Conservation (phyloP, 345 rosid species). For the Gossypium raimondii region DNA sequence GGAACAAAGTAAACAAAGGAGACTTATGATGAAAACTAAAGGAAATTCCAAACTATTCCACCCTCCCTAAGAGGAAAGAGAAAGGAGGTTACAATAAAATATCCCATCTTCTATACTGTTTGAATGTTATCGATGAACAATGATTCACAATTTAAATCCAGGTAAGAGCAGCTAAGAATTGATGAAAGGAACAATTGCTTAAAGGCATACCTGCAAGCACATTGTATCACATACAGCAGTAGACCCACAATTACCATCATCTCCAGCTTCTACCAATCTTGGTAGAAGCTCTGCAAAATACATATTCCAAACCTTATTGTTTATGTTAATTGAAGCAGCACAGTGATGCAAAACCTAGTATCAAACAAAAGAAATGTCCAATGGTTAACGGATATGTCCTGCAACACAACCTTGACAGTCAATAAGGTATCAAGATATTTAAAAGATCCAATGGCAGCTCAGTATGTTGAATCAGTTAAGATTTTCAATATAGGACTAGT, state of each 20-base stretch:
- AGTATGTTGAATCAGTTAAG: neutral
- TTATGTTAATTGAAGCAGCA: constrained; percentile 56
- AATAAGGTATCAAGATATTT: constrained; percentile 5
- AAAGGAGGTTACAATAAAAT: neutral
- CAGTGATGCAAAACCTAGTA: constrained; percentile 53
- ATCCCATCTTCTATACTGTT: neutral
- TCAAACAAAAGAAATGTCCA: neutral
- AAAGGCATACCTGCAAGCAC: constrained; percentile 51
- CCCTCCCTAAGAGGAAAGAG: neutral
- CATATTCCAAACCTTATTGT: constrained; percentile 59
- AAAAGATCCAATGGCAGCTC: neutral
- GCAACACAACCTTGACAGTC: neutral
- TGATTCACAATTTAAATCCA: neutral
- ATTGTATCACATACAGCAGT: constrained; percentile 62
- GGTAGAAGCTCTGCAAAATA: constrained; percentile 55
- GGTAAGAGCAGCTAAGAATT: neutral
- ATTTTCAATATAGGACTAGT: neutral
- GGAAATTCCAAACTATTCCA: neutral
- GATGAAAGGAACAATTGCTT: neutral
- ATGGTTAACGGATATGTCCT: neutral
- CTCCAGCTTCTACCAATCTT: constrained; percentile 51
- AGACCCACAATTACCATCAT: constrained; percentile 66
- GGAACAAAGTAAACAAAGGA: neutral
- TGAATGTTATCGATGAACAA: neutral
- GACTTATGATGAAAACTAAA: neutral